Evolutionary conservation across 2,329 filamentous ascomycete species (phyloP), one percentile per base, ranked within the genome.

Genomic region (Fusarium newnesense): DNA sequence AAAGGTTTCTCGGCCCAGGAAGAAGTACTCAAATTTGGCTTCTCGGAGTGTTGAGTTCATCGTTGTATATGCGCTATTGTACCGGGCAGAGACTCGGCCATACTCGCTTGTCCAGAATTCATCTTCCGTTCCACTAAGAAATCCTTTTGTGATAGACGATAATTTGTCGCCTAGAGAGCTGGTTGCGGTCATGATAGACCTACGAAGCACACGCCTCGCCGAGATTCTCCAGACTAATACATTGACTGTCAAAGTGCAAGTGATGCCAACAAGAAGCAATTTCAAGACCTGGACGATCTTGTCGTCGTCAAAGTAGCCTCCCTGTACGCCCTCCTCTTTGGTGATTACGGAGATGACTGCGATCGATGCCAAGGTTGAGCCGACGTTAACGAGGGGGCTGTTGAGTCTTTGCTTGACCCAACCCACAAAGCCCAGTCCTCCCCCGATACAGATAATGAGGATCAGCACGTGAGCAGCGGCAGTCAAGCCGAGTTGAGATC

Each of bases 331-430:
- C 57, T 94, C 95, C 81, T 98, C 96, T 82, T 97, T 97, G 16
- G 96, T 97, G 70, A 98, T 85, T 50, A 97, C 90, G 5, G 93
- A 95, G 79, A 98, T 97, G 72, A 96, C 93, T 56, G 94, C 94
- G 65, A 98, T 91, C 39, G 94, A 96, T 11, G 95, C 91, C 73
- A 98, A 86, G 37, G 95, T 97, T 75, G 93, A 94, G 53, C 93
- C 94, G 40, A 96, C 93, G 78, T 95, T 95, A 72, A 96, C 94
- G 62, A 96, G 84, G 11, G 94, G 93, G 76, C 93, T 91, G 68
- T 92, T 93, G 68, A 94, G 87, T 75, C 86, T 91, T 79, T 96
- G 93, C 82, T 97, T 97, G 62, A 92, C 89, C 94, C 94, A 97
- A 47, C 93, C 95, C 34, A 98, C 88, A 74, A 97, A 92, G 1